Percentiles rank a stretch among this genome's conserved stretches.
phyloP scores from a whole-genome alignment of 1,284 basidiomycete species.

The Apiotrichum akiyoshidainum region DNA sequence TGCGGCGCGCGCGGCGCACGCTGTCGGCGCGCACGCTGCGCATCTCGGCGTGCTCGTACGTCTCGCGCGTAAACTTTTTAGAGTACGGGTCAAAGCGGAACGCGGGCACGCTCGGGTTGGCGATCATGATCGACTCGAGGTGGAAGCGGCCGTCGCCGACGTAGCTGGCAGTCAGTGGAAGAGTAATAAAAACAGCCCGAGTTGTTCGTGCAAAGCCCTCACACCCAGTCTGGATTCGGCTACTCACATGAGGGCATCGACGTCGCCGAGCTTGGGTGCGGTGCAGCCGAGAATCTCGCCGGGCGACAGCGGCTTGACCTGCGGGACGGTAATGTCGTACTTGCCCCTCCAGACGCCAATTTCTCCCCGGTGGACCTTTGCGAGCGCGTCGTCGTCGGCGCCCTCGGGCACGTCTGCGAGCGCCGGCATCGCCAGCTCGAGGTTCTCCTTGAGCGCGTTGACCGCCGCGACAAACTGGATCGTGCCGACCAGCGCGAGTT shows the following conservation, averaged over 20 bases:
- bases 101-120: constrained; percentile 90
- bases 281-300: constrained; percentile 98
- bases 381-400: constrained; percentile 23
- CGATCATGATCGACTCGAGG: constrained; percentile 98
- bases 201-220: not conserved
- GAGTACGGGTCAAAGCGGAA: constrained; percentile 99
- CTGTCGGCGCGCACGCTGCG: constrained; percentile 69
- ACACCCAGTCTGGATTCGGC: no score
- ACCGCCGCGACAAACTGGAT: constrained; percentile 92
- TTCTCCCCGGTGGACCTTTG: constrained; percentile 37
- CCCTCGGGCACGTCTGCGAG: constrained; percentile 19
- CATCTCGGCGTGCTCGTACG: constrained; percentile 91
- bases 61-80: constrained; percentile 90
- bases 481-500: constrained; percentile 84
- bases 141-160: constrained; percentile 98
- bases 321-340: constrained; percentile 79
- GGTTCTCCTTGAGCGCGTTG: constrained; percentile 76
- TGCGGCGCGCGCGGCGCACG: constrained; percentile 67
- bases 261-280: constrained; percentile 70
- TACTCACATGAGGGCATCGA: constrained; percentile 81
- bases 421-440: constrained; percentile 51
- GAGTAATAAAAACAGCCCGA: no score
- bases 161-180: constrained; percentile 61
- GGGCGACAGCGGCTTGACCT: constrained; percentile 88
- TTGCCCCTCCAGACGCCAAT: constrained; percentile 53